Base-by-base conservation (phyloP, 176 grass and related monocot species). In the Zoysia pacifica region DNA sequence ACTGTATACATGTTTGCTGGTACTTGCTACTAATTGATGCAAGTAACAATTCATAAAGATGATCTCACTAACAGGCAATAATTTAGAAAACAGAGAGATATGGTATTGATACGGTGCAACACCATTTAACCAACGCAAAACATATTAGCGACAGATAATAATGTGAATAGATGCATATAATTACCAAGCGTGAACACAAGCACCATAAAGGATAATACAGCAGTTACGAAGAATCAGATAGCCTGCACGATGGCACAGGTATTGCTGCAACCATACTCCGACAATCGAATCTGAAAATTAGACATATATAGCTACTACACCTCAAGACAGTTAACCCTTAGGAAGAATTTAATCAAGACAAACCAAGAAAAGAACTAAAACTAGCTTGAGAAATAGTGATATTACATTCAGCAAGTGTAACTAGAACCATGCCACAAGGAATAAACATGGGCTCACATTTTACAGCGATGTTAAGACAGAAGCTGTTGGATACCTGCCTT, bases 401-500 rank as follows among this genome's bases (percentile, higher is more conserved):
- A 16, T 16, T 74, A 39, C 81, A 79, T 54, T 63, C 81, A 80
- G 9, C 62, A 80, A 84, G 10, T 64, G 70, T 46, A 78, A 56
- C 8, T 28, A 72, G 37, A 67, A 60, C 74, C 58, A 13, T 40
- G 62, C 16, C 11, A 51, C 20, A 37, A 79, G 75, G 20, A 67
- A 55, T 62, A 65, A 70, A 66, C 18, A 56, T 5, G 43, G 15
- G 41, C 63, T 81, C 48, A 50, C 60, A 39, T 72, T 67, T 39
- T 85, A 72, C 67, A 35, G 5, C 35, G 49, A 2, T 58, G 45
- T 83, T 62, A 95, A 73, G 89, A 82, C 35, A 97, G 44, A 68
- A 89, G 65, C 38, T 86, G 82, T 28, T 88, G 91, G 75, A 93
- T 81, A 38, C 82, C 93, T 8, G 69, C 65, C 87, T 97, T 97